phyloP scores from a whole-genome alignment of 106 monocot species.

The Dioscorea zingiberensis region DNA sequence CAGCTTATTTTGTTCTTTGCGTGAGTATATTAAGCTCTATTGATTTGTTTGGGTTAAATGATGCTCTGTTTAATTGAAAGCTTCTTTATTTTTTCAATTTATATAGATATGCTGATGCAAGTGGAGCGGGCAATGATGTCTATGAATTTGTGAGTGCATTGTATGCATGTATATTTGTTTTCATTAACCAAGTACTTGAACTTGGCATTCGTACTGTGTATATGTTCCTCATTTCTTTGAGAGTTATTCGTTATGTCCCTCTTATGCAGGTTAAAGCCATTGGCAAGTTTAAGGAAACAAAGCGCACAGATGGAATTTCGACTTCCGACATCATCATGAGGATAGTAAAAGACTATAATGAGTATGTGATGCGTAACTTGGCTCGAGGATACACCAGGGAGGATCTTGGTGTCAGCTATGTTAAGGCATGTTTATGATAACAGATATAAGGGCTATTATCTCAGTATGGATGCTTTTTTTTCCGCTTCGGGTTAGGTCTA shows the following conservation, averaged over 20 bases:
- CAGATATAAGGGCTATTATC: background rate
- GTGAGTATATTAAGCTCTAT: background rate
- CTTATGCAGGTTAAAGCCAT: constrained; percentile 60
- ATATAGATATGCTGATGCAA: constrained; percentile 94
- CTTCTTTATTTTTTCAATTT: no score
- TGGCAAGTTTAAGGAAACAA: constrained; percentile 88
- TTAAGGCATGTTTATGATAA: constrained; percentile 42
- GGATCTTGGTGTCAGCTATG: constrained; percentile 89
- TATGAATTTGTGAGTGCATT: constrained; percentile 86
- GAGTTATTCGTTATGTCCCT: no score
- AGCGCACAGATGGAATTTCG: constrained; percentile 85
- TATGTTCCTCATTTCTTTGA: no score
- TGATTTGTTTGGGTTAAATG: background rate
- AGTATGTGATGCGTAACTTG: constrained; percentile 89
- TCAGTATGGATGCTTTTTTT: background rate
- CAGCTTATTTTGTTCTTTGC: no score
- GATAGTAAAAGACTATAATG: constrained; percentile 81
- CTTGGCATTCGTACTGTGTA: no score
- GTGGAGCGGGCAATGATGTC: constrained; percentile 96
- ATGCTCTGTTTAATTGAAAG: background rate
- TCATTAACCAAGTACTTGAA: no score
- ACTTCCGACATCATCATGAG: constrained; percentile 93
- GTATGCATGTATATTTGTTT: no score
- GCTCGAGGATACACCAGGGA: constrained; percentile 80
- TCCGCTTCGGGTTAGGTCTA: background rate